Percentiles rank a stretch among this genome's conserved stretches.
phyloP scores from a whole-genome alignment of 2,329 filamentous ascomycete genomes.

The Sporothrix pallida region DNA sequence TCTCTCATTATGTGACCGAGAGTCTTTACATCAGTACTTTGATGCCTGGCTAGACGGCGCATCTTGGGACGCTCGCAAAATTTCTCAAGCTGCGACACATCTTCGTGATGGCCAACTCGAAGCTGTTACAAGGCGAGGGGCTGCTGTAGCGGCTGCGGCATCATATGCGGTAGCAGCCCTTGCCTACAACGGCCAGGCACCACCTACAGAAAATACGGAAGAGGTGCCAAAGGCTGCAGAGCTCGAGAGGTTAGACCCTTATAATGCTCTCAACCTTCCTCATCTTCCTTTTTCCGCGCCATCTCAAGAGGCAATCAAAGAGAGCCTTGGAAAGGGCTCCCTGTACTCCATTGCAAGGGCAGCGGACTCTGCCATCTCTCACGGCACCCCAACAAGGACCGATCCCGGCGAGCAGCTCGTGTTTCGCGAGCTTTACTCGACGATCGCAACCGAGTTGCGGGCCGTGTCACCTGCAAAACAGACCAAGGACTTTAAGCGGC shows the following conservation, averaged over 20 bases:
- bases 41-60: slow-evolving; percentile 32
- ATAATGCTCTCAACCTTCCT: slow-evolving; percentile 6
- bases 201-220: neutral
- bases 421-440: slow-evolving; percentile 44
- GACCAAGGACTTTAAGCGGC: slow-evolving; percentile 42
- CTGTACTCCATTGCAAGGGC: slow-evolving; percentile 14
- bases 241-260: neutral
- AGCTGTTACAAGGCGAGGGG: slow-evolving; percentile 29
- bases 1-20: slow-evolving; percentile 37
- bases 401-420: slow-evolving; percentile 40
- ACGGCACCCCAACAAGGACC: slow-evolving; percentile 14
- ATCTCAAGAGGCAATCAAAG: slow-evolving; percentile 16
- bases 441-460: slow-evolving; percentile 44
- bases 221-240: slow-evolving; percentile 6
- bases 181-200: neutral
- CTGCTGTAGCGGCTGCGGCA: slow-evolving; percentile 31
- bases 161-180: slow-evolving; percentile 31
- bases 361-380: slow-evolving; percentile 31
- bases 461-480: slow-evolving; percentile 38
- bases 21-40: slow-evolving; percentile 31
- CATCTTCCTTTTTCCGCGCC: neutral
- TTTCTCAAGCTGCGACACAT: slow-evolving; percentile 23
- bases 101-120: slow-evolving; percentile 30
- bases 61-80: slow-evolving; percentile 34
- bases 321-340: slow-evolving; percentile 20